phyloP scores from a whole-genome alignment of 805 yeast genomes.

The Naumovozyma castellii region DNA sequence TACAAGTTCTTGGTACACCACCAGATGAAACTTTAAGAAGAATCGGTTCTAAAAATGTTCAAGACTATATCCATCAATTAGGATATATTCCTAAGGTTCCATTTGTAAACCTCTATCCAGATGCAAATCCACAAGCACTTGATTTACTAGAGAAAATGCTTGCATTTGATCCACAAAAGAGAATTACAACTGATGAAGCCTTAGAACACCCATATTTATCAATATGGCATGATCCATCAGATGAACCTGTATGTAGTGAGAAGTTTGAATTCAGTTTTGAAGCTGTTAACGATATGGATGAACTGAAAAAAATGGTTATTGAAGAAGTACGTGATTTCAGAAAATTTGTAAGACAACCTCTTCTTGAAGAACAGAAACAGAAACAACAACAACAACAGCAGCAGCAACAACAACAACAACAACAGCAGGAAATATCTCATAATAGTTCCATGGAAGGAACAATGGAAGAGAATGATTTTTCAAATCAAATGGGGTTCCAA shows the following conservation, averaged over 20 bases:
- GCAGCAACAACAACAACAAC: conserved; percentile 20
- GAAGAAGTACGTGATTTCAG: conserved; percentile 73
- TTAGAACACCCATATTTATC: conserved; percentile 76
- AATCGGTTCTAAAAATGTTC: conserved; percentile 81
- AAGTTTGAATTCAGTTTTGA: conserved; percentile 84
- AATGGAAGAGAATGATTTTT: conserved; percentile 10
- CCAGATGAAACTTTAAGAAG: conserved; percentile 52
- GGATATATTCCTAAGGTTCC: conserved; percentile 73
- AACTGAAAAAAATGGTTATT: conserved; percentile 64
- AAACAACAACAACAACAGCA: conserved; percentile 19
- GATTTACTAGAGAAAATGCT: conserved; percentile 71
- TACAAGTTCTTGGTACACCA: conserved; percentile 84
- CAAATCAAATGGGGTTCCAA: conserved; percentile 12
- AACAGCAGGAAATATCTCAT: conserved; percentile 2
- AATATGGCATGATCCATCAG: conserved; percentile 87
- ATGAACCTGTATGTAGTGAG: conserved; percentile 72
- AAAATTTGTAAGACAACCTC: conserved; percentile 67
- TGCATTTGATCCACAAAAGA: conserved; percentile 71
- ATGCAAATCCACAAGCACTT: conserved; percentile 75
- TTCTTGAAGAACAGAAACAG: conserved; percentile 39
- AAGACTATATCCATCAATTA: conserved; percentile 75
- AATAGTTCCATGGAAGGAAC: conserved; percentile 11
- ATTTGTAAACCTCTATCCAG: conserved; percentile 58
- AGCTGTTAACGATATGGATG: conserved; percentile 69
- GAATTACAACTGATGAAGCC: conserved; percentile 84